Base-by-base conservation (phyloP, 768 basidiomycete species). In the Multifurca ochricompacta region DNA sequence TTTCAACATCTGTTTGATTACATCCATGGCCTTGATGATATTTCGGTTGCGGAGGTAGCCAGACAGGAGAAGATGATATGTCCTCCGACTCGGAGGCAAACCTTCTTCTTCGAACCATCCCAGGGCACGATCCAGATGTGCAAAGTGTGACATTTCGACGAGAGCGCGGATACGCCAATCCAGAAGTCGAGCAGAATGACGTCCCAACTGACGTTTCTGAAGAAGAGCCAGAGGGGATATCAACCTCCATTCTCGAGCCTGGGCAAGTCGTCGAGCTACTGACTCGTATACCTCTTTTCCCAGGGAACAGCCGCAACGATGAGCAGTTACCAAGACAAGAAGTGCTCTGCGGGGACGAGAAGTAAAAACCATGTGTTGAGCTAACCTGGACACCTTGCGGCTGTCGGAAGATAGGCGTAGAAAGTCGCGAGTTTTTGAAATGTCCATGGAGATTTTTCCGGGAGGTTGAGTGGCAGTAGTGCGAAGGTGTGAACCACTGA, bases 1-100 rank as follows among this genome's bases (percentile, higher is more conserved):
- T 23, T 71, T 63, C 59, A 72, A 67, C 88, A 91, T 91, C 19
- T 58, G 56, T 10, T 67, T 68, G n/a, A 90, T 67, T 59, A 68
- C 74, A 27, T 67, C 65, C 66, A 76, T 78, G 44, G 84, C 84
- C 36, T 73, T 73, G 52, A 66, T 61, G 41, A 90, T 66, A 64
- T 88, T 76, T 66, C 75, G 72, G 65, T 90, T 89, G 63, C 78
- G 82, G 52, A 91, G 71, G 65, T 83, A 77, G 28, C 81, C 84
- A 10, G 79, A 74, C 11, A 90, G 68, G 35, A 89, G 72, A 14
- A 85, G 72, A 61, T 88, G 84, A 64, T 77, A 90, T 3, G 87
- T 87, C 60, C 79, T 73, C 36, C 78, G 74, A 42, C 73, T 77
- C 16, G 85, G 85, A 10, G 61, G 59, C 28, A 83, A 59, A 1